Evolutionary conservation across 2,329 filamentous ascomycete genomes (phyloP).

Genomic region (Penicillium fuscoglaucum): DNA sequence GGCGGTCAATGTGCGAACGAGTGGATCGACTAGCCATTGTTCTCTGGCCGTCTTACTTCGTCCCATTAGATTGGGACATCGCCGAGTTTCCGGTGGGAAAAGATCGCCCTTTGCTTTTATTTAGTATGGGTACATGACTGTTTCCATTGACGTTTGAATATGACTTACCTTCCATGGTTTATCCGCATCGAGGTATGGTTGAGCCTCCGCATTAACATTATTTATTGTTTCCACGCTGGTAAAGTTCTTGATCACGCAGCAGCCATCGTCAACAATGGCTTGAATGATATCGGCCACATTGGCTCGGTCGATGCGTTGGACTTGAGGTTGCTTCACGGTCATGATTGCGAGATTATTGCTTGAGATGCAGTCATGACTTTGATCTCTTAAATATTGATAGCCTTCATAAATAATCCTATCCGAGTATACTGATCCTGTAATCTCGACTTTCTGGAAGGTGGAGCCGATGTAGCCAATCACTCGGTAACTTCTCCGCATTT

Average conservation of each 20-base stretch:
- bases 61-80: background rate
- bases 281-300: background rate
- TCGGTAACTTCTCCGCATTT: background rate
- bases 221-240: background rate
- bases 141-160: background rate
- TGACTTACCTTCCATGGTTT: background rate
- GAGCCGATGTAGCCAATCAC: background rate
- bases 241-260: background rate
- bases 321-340: background rate
- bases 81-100: background rate
- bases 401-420: background rate
- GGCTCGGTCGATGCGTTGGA: background rate
- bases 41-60: background rate
- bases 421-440: background rate
- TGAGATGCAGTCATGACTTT: background rate
- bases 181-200: background rate
- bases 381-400: background rate
- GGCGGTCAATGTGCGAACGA: constrained; percentile 18
- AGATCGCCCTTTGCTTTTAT: background rate
- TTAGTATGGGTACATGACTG: background rate
- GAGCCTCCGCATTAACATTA: background rate
- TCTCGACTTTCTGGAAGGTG: background rate
- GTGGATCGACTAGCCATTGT: background rate
- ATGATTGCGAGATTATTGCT: background rate
- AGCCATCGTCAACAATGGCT: background rate